phyloP scores from a whole-genome alignment of 441 rosid species.

The Metrosideros polymorpha region DNA sequence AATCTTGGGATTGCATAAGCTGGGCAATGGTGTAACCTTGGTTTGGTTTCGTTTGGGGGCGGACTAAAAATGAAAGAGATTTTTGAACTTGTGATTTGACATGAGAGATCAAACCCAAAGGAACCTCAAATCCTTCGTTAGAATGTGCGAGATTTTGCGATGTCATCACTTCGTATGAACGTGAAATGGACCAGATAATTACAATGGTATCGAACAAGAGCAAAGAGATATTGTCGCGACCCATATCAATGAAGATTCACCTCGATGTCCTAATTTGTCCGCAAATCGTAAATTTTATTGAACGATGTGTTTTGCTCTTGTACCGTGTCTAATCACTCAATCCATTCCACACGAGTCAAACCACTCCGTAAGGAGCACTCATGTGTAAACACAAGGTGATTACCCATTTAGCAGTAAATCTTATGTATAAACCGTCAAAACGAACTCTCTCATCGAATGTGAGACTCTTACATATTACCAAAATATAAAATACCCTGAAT shows the following conservation, averaged over 20 bases:
- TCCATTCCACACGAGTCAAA: not conserved
- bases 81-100: not conserved
- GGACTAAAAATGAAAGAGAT: not conserved
- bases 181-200: not conserved
- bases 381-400: not conserved
- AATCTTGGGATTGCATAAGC: not conserved
- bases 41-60: not conserved
- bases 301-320: fast-evolving
- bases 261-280: not conserved
- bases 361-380: not conserved
- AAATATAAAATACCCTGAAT: not conserved
- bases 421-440: not conserved
- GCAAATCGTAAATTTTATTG: fast-evolving
- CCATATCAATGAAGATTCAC: not conserved
- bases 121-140: fast-evolving
- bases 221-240: fast-evolving
- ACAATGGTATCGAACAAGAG: not conserved
- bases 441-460: fast-evolving
- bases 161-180: not conserved
- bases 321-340: not conserved
- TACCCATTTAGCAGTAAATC: not conserved
- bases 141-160: fast-evolving
- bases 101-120: not conserved
- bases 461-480: not conserved
- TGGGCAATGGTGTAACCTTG: not conserved